A percentile compares a stretch with the other conserved stretches of the same genome.
Conservation (phyloP, 208 protist genomes). For the Herpetomonas tarakana region DNA sequence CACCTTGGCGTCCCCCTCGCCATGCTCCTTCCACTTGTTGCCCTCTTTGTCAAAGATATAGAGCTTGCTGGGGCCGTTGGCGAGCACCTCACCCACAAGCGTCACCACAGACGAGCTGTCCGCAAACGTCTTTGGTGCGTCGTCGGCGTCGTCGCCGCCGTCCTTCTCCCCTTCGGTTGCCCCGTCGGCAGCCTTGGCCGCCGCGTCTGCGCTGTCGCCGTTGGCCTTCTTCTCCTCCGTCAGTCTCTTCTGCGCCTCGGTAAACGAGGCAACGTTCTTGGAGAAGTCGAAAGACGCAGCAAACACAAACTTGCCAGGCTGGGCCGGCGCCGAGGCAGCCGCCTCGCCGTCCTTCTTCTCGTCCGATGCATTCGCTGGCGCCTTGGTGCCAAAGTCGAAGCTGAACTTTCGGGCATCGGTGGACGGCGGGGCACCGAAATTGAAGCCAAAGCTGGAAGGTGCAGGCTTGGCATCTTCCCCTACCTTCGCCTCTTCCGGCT, state of each 20-base stretch:
- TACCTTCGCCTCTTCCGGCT: neutral
- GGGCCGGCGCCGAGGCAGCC: neutral
- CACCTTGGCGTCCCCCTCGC: conserved; percentile 64
- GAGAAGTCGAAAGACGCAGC: conserved; percentile 62
- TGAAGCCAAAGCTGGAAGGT: neutral
- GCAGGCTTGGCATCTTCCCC: too few species aligned
- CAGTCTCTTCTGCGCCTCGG: conserved; percentile 61
- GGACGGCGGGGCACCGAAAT: neutral
- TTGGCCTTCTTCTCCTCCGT: conserved; percentile 24
- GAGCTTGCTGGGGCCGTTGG: conserved; percentile 47
- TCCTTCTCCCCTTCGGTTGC: conserved; percentile 11
- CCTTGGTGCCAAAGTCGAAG: conserved; percentile 11
- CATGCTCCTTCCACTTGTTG: conserved; percentile 64
- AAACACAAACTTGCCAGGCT: conserved; percentile 20
- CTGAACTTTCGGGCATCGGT: conserved; percentile 3
- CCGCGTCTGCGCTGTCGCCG: neutral
- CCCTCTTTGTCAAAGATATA: conserved; percentile 59
- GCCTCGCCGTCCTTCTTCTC: conserved; percentile 2
- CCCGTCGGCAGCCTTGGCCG: neutral
- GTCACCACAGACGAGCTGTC: neutral
- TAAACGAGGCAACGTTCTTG: conserved; percentile 60
- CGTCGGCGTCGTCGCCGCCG: conserved; percentile 13
- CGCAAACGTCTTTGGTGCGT: conserved; percentile 14
- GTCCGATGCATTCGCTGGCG: neutral
- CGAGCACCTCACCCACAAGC: conserved; percentile 36